phyloP scores from a whole-genome alignment of 768 basidiomycete genomes.

The Lactarius deliciosus region DNA sequence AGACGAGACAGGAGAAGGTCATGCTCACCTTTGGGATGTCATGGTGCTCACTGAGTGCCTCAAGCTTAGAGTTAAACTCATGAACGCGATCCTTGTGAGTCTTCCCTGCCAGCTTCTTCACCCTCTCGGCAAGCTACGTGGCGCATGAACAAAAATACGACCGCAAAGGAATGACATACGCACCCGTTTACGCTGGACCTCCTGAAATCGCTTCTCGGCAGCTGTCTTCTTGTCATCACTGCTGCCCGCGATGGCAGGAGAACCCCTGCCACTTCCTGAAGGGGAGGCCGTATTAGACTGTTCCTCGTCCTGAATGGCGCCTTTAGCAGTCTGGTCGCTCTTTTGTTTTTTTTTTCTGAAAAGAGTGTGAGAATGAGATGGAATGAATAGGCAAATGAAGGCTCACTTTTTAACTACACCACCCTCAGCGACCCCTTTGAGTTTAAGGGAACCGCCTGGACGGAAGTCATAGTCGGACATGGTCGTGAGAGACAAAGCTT shows the following conservation, averaged over 20 bases:
- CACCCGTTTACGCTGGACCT: slow-evolving; percentile 79
- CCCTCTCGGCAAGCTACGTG: slow-evolving; percentile 67
- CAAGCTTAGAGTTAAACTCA: slow-evolving; percentile 86
- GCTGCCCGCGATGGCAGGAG: slow-evolving; percentile 52
- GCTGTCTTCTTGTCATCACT: slow-evolving; percentile 68
- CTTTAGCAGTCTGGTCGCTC: slow-evolving; percentile 42
- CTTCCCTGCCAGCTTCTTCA: slow-evolving; percentile 74
- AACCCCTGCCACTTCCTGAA: slow-evolving; percentile 57
- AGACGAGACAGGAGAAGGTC: slow-evolving; percentile 25
- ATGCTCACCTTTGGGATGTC: slow-evolving; percentile 81
- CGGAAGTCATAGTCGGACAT: slow-evolving; percentile 88
- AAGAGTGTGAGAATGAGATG: background rate
- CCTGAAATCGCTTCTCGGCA: slow-evolving; percentile 85
- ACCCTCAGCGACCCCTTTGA: slow-evolving; percentile 80
- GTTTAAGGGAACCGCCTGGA: slow-evolving; percentile 85
- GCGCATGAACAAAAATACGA: slow-evolving; percentile 19
- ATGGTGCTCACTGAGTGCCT: slow-evolving; percentile 88
- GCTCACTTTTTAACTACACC: slow-evolving; percentile 82
- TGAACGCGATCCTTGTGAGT: slow-evolving; percentile 93
- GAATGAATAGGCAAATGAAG: slow-evolving; percentile 9
- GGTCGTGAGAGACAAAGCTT: slow-evolving; percentile 20
- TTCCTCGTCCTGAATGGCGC: slow-evolving; percentile 41
- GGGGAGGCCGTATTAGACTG: slow-evolving; percentile 43
- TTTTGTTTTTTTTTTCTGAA: slow-evolving; percentile 83
- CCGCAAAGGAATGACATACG: slow-evolving; percentile 16